These are phyloP conservation scores for Nemania diffusa DNA, from an alignment of 2,329 filamentous ascomycete genomes.

Conservation along the genomic window DNA sequence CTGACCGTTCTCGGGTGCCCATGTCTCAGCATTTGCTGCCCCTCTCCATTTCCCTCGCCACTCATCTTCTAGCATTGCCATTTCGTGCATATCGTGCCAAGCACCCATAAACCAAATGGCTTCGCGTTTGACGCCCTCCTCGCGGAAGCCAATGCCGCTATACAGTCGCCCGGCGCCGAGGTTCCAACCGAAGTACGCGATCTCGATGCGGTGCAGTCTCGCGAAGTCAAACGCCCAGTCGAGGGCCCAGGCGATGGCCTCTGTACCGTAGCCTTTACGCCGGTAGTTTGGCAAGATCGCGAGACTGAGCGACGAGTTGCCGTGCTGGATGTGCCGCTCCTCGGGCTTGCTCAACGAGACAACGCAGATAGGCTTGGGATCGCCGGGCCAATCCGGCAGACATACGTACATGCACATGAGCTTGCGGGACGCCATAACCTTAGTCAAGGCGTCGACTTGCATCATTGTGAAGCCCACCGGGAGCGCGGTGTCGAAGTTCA, in stretches of 20 bases:
- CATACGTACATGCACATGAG: slow-evolving; percentile 34
- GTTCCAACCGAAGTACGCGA: slow-evolving; percentile 28
- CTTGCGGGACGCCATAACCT: slow-evolving; percentile 3
- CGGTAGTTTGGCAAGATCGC: slow-evolving; percentile 2
- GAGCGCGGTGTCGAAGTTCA: slow-evolving; percentile 24
- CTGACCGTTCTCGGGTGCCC: slow-evolving; percentile 10
- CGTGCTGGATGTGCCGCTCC: slow-evolving; percentile 16
- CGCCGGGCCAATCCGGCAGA: slow-evolving; percentile 11
- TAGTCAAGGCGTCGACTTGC: background rate
- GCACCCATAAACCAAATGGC: slow-evolving; percentile 31
- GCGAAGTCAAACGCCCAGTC: slow-evolving; percentile 34
- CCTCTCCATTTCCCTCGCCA: slow-evolving; percentile 25
- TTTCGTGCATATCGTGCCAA: slow-evolving; percentile 33
- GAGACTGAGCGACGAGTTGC: slow-evolving; percentile 18
- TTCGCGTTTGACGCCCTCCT: slow-evolving; percentile 32
- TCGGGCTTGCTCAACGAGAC: slow-evolving; percentile 22
- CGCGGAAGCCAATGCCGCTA: slow-evolving; percentile 21
- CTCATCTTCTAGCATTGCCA: slow-evolving; percentile 34
- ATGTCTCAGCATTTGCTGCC: background rate
- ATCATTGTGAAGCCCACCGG: slow-evolving; percentile 6
- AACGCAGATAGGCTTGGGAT: slow-evolving; percentile 15
- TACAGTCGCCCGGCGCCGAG: slow-evolving; percentile 30
- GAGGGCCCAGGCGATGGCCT: slow-evolving; percentile 32
- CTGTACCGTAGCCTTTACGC: slow-evolving; percentile 31
- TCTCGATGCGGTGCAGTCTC: slow-evolving; percentile 34